These are phyloP conservation scores for Alisma plantagoaquatica DNA, from an alignment of 106 monocot genomes.

Conservation along the genomic window DNA sequence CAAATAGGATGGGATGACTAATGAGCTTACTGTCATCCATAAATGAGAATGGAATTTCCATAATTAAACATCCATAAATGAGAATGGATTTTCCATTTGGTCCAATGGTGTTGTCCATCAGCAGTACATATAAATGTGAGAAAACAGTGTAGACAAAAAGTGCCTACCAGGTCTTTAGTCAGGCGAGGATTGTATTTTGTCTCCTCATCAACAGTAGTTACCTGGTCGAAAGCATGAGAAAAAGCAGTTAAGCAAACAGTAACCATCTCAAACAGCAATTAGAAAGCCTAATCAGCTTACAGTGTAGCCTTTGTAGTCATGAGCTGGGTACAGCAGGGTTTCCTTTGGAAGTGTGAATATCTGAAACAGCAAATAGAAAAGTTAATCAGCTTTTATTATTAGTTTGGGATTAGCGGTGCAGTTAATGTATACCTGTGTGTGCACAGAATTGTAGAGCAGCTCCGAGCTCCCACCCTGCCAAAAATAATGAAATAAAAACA, in stretches of 20 bases:
- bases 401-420: too few species aligned
- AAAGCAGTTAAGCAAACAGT: neutral
- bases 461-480: conserved; percentile 72
- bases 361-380: conserved; percentile 25
- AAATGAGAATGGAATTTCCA: too few species aligned
- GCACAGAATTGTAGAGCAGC: conserved; percentile 79
- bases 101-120: too few species aligned
- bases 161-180: conserved; percentile 75
- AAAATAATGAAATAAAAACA: too few species aligned
- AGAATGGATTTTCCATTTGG: too few species aligned
- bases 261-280: neutral
- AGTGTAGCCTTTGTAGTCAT: conserved; percentile 93
- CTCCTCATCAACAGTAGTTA: conserved; percentile 88
- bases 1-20: too few species aligned
- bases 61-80: too few species aligned
- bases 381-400: neutral
- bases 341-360: conserved; percentile 89
- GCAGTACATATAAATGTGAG: too few species aligned
- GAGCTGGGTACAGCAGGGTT: conserved; percentile 85
- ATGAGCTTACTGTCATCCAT: too few species aligned
- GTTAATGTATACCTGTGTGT: conserved; percentile 89
- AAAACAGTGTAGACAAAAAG: neutral
- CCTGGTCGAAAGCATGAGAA: conserved; percentile 23
- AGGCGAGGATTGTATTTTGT: conserved; percentile 67
- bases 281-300: conserved; percentile 26